These are phyloP conservation scores for Suhomyces yuchorum DNA, from an alignment of 1,139 yeast genomes.

Conservation along the genomic window DNA sequence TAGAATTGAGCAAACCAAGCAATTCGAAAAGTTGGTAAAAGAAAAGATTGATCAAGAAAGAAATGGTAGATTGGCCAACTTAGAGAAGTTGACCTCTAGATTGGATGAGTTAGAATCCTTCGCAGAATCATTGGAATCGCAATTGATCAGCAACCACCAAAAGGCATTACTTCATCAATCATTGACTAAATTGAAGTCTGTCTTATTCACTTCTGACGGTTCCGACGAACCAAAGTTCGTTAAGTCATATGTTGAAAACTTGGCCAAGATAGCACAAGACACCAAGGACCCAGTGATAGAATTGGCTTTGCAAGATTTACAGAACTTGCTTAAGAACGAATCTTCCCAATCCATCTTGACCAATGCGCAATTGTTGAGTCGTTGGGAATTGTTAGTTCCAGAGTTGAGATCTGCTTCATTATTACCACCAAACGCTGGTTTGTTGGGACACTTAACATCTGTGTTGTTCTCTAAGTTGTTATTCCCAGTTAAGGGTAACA, in stretches of 20 bases:
- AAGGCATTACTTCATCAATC: conserved; percentile 61
- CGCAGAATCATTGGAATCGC: conserved; percentile 58
- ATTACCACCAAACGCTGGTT: conserved; percentile 93
- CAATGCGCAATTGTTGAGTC: conserved; percentile 64
- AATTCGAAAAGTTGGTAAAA: conserved; percentile 64
- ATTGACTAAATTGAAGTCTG: conserved; percentile 53
- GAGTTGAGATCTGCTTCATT: conserved; percentile 87
- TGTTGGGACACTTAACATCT: conserved; percentile 87
- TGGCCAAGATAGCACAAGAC: conserved; percentile 44
- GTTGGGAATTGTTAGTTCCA: conserved; percentile 78
- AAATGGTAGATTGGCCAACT: conserved; percentile 71
- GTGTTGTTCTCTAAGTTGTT: conserved; percentile 73
- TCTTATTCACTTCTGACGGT: conserved; percentile 37
- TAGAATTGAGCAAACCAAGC: conserved; percentile 70
- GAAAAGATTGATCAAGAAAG: conserved; percentile 78
- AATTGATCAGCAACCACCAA: conserved; percentile 56
- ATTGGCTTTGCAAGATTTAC: conserved; percentile 41
- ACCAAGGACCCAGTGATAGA: conserved; percentile 46
- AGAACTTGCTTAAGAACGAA: conserved; percentile 46
- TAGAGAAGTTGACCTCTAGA: conserved; percentile 60
- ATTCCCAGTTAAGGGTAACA: conserved; percentile 59
- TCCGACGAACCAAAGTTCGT: conserved; percentile 35
- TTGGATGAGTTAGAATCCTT: conserved; percentile 61
- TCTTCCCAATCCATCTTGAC: conserved; percentile 63
- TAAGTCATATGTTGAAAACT: conserved; percentile 49